Evolutionary conservation across 257 asterid genomes (phyloP), one percentile per base, ranked within the genome.

Genomic region (Vinca minor): DNA sequence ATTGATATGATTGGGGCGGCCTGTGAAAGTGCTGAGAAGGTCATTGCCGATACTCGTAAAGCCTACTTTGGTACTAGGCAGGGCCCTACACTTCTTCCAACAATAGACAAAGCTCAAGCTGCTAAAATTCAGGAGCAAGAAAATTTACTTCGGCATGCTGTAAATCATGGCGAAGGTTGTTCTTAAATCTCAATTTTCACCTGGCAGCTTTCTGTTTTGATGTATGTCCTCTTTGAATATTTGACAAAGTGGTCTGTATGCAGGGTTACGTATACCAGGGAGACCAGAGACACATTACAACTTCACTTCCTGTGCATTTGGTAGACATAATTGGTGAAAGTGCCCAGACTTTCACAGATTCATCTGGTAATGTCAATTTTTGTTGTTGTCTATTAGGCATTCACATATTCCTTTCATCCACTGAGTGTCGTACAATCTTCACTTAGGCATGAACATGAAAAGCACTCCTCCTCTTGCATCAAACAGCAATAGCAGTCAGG

Each of bases 81-180:
- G 72, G 98, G 96, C 67, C 86, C 98, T 36, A 76, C 94, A 31
- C 79, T 80, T 71, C 87, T 92, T 67, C 98, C 98, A 65, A 84
- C 97, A 62, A 71, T 92, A 8, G 98, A 92, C 84, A 92, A 92
- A 85, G 97, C 74, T 75, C 98, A 92, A 80, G 97, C 98, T 73
- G 95, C 96, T 65, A 92, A 92, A 82, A 89, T 92, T 71, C 97
- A 92, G 69, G 98, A 92, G 67, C 97, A 92, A 73, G 98, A 92
- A 79, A 92, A 77, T 74, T 76, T 82, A 76, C 97, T 92, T 65
- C 81, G 96, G 31, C 85, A 78, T 79, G 96, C 97, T 71, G 98
- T 89, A 57, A 92, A 89, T 76, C 91, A 83, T 25, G 98, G 98
- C 3, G 98, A 92, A 92, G 97, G 98, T 92, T 65, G 21, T 47